Evolutionary conservation across 371 early-diverging fungal species (phyloP).

Genomic region (Rhizomucor miehei): DNA sequence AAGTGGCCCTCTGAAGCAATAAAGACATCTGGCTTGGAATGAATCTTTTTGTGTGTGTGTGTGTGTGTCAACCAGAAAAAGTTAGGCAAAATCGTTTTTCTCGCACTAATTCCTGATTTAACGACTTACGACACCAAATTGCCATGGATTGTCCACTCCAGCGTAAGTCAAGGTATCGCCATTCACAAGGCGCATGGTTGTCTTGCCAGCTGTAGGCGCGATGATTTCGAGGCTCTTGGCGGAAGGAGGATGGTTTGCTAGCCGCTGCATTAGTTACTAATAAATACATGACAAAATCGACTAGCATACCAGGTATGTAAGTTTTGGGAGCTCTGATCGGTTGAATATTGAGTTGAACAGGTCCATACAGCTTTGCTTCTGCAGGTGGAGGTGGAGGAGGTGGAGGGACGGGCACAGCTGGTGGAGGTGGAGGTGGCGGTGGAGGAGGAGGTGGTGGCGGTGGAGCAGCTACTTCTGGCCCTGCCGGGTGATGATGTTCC

Average conservation of each 20-base stretch:
- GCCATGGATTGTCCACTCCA: constrained; percentile 22
- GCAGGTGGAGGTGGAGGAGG: constrained; percentile 16
- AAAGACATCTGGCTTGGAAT: constrained; percentile 44
- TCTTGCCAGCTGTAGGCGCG: constrained; percentile 33
- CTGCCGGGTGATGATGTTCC: background rate
- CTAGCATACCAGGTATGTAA: constrained; percentile 11
- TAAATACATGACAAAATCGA: too few relatives aligned
- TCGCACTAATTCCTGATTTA: background rate
- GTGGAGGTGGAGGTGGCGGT: constrained; percentile 1
- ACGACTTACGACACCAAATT: constrained; percentile 30
- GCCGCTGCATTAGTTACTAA: too few relatives aligned
- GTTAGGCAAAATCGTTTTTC: too few relatives aligned
- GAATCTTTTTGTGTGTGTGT: constrained; percentile 35
- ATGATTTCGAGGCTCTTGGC: constrained; percentile 24
- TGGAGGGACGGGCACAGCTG: background rate
- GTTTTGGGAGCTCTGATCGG: constrained; percentile 10
- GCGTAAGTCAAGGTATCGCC: constrained; percentile 16
- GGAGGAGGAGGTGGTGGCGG: constrained; percentile 11
- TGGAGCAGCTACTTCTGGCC: too few relatives aligned
- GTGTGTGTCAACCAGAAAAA: too few relatives aligned
- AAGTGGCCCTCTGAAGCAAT: constrained; percentile 36
- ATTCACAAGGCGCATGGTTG: constrained; percentile 22
- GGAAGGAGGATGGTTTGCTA: constrained; percentile 4
- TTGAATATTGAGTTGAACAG: constrained; percentile 3
- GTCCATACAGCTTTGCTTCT: constrained; percentile 11